Base-by-base conservation (phyloP, 352 stramenopile genomes). In the Elongisporangium anandrum region DNA sequence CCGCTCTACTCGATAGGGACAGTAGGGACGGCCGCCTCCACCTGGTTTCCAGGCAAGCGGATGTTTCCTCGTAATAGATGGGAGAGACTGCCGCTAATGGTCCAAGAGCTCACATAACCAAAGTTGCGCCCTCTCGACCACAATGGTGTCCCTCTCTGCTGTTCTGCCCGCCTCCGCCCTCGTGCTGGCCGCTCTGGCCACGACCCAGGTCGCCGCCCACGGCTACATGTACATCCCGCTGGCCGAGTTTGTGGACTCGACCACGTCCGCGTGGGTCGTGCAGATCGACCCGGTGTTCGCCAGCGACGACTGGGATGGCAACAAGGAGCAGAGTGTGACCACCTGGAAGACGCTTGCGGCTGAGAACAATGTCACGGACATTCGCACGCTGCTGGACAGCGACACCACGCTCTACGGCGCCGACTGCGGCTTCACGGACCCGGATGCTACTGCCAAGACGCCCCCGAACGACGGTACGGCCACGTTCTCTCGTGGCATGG, bases 221-320 rank as follows among this genome's bases (percentile, higher is more conserved):
- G 68, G 68, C 17, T 75, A 75, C 60, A 72, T 75, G 68, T 45
- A 70, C 22, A 64, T 72, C 45, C 68, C 64, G 1, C 54, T 70
- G 21, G 66, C 64, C 15, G 64, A 75, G 56, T 75, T 75, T 52
- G 65, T 63, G 50, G 64, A 62, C 22, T 67, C 60, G 34, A 50
- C 51, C 20, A 75, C 45, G 22, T 69, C 68, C 5, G 68, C 68
- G 6, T 75, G 68, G 68, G 13, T 72, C 52, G 68, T 75, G 8
- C 64, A 75, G 57, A 75, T 75, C 39, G 64, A 72, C 10, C 68
- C 68, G 6, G 56, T 62, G 23, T 72, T 64, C 64, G 0, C 54
- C 13, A 75, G 64, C 20, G 54, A 72, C 26, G 47, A 65, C 4
- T 75, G 68, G 68, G 68, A 72, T 47, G 68, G 68, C 60, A 75